These are phyloP conservation scores for Paecilomyces sp. DNA, from an alignment of 2,329 filamentous ascomycete genomes.

Conservation along the genomic window DNA sequence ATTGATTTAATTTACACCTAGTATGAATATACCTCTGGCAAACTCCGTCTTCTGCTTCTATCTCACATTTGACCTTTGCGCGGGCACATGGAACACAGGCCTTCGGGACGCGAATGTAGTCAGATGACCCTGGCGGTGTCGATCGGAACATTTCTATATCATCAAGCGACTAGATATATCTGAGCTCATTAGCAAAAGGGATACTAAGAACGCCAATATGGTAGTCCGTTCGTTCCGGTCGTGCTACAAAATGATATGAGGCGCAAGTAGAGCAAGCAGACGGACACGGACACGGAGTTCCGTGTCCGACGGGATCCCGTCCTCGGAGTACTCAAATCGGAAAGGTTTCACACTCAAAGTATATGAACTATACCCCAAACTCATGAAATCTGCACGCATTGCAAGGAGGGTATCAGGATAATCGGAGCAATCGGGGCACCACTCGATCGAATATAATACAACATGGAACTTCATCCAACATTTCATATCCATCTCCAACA, in stretches of 20 bases:
- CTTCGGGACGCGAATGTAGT: constrained; percentile 1
- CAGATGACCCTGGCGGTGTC: neutral
- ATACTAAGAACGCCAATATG: neutral
- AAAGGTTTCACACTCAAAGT: neutral
- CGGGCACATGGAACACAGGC: constrained; percentile 10
- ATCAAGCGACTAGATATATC: neutral
- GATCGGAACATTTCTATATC: neutral
- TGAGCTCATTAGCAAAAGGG: neutral
- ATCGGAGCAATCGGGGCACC: neutral
- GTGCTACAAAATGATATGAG: neutral
- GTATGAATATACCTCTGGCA: constrained; percentile 7
- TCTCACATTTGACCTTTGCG: constrained; percentile 10
- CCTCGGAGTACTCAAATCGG: neutral
- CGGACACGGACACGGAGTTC: neutral
- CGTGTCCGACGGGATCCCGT: neutral
- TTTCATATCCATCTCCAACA: neutral
- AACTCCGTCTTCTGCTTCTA: constrained; percentile 1
- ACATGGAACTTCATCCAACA: neutral
- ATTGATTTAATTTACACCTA: neutral
- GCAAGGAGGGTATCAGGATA: neutral
- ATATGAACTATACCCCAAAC: neutral
- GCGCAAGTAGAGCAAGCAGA: neutral
- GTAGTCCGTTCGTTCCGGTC: neutral
- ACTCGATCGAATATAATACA: neutral
- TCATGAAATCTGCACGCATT: neutral